These are phyloP conservation scores for Stagonosporopsis rhizophila DNA, from an alignment of 2,329 filamentous ascomycete genomes.

Conservation along the genomic window DNA sequence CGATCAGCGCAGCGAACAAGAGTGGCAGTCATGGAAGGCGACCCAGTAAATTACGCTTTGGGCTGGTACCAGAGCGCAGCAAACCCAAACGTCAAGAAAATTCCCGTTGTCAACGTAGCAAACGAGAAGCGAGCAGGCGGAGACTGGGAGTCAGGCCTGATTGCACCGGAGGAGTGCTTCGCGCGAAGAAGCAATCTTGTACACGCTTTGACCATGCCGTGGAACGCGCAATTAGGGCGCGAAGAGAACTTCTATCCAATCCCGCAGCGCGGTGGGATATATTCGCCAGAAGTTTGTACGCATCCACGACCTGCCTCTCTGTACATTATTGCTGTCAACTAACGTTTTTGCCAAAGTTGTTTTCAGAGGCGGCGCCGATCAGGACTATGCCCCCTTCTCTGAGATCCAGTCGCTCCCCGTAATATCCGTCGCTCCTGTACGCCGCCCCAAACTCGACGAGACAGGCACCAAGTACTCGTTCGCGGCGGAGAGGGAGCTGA, in stretches of 20 bases:
- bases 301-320: constrained; percentile 15
- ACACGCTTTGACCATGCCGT: constrained; percentile 70
- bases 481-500: constrained; percentile 72
- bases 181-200: constrained; percentile 77
- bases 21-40: constrained; percentile 55
- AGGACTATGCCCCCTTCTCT: constrained; percentile 45
- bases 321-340: neutral
- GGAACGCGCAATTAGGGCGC: constrained; percentile 44
- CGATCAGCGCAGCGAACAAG: constrained; percentile 52
- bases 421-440: constrained; percentile 75
- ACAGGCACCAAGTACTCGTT: constrained; percentile 75
- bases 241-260: constrained; percentile 71
- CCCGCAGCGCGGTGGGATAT: constrained; percentile 71
- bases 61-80: constrained; percentile 59
- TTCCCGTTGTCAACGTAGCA: constrained; percentile 75
- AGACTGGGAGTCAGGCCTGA: constrained; percentile 75
- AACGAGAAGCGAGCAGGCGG: constrained; percentile 79
- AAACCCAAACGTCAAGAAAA: constrained; percentile 44
- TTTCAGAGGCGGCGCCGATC: constrained; percentile 70
- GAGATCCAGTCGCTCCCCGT: constrained; percentile 68
- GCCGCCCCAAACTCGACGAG: constrained; percentile 75
- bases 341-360: constrained; percentile 59
- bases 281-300: constrained; percentile 71
- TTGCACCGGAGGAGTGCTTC: constrained; percentile 74
- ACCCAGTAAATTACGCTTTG: constrained; percentile 62